phyloP scores from a whole-genome alignment of 2,329 filamentous ascomycete species.

The Curvularia sp. region DNA sequence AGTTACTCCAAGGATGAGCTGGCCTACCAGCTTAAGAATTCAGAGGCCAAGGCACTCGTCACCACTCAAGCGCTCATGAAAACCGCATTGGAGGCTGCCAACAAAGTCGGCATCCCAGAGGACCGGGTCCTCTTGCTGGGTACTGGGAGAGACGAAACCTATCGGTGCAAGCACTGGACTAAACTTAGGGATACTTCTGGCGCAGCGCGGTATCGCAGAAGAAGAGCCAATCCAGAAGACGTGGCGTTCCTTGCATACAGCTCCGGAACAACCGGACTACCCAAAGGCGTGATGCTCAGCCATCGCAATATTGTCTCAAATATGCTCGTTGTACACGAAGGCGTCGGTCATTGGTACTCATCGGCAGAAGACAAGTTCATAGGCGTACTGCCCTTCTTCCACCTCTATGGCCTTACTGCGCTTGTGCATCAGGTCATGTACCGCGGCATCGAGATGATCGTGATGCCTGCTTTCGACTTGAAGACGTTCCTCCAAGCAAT shows the following conservation, averaged over 20 bases:
- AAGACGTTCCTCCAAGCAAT: conserved; percentile 77
- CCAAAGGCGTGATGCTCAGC: conserved; percentile 56
- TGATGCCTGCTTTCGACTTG: conserved; percentile 82
- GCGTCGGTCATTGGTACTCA: conserved; percentile 82
- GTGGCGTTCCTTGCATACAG: conserved; percentile 76
- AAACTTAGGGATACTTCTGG: conserved; percentile 70
- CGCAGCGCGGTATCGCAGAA: conserved; percentile 64
- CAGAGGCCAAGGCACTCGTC: conserved; percentile 73
- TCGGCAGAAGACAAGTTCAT: conserved; percentile 68
- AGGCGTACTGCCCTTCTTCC: conserved; percentile 86
- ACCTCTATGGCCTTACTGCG: conserved; percentile 83
- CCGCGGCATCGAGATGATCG: conserved; percentile 69
- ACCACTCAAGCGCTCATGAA: conserved; percentile 74
- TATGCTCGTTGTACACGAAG: conserved; percentile 82
- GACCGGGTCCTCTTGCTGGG: conserved; percentile 79
- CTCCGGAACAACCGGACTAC: conserved; percentile 54
- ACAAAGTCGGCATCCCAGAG: conserved; percentile 70
- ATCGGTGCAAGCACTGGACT: conserved; percentile 73
- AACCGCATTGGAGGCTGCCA: conserved; percentile 71
- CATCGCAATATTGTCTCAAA: conserved; percentile 63
- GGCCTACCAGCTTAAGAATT: conserved; percentile 81
- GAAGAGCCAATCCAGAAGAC: conserved; percentile 69
- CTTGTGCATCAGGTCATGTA: conserved; percentile 73
- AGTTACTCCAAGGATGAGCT: conserved; percentile 83
- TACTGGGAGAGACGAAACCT: conserved; percentile 65